Base-by-base conservation (phyloP, 2,329 filamentous ascomycete genomes). In the Chaetothyriales sp. region DNA sequence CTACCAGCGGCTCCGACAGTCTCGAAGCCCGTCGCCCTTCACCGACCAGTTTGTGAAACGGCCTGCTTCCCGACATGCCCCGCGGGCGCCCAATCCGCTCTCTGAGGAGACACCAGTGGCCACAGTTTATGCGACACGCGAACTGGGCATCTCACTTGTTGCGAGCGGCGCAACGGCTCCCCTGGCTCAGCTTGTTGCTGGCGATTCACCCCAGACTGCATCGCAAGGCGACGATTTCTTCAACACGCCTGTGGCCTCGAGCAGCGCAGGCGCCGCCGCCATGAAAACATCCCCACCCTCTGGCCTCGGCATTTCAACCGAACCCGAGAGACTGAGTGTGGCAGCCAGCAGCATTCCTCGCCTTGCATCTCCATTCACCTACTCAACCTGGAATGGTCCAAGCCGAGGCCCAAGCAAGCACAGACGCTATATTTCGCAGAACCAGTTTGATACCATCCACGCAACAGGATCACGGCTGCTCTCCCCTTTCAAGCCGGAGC, bases 1-100 rank as follows among this genome's bases (percentile, higher is more conserved):
- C 59, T 82, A 82, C 61, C 77, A 81, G 61, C 73, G 79, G 53
- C 69, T 82, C 58, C 68, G 82, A 54, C 72, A 74, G 54, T 75
- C 73, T 39, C 71, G 78, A 49, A 81, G 75, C 50, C 79, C 79
- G 9, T 80, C 78, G 20, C 79, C 79, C 2, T 72, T 77, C 58
- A 63, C 63, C 43, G 67, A 71, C 44, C 61, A 66, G 44, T 60
- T 60, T 42, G 61, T 66, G 32, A 61, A 57, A 18, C 60, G 55
- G 22, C 60, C 60, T 47, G 44, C 62, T 12, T 60, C 60, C 9
- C 56, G 58, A 28, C 55, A 59, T 12, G 56, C n/a, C 51, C 46
- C 53, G 56, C 36, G 55, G 54, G 43, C 61, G 51, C 39, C 47
- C 15, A 53, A 57, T 42, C 43, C 54, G 15, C 50, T 55, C 19